Conservation (phyloP, 805 yeast species). For the Yamadazyma akitaensis region DNA sequence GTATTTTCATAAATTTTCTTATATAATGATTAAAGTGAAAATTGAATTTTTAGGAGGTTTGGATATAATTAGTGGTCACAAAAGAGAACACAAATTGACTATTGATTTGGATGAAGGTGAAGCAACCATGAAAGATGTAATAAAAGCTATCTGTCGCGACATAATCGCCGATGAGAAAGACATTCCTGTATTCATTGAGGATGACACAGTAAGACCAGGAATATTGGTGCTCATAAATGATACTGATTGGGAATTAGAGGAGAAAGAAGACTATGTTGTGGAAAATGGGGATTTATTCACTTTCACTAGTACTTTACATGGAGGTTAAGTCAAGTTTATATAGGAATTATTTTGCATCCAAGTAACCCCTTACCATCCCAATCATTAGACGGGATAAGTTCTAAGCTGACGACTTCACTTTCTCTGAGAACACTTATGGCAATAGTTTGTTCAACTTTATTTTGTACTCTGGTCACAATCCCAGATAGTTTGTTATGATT, state of each 20-base stretch:
- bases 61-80: conserved; percentile 68
- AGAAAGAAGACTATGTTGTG: conserved; percentile 75
- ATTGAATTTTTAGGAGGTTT: conserved; percentile 69
- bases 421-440: conserved; percentile 32
- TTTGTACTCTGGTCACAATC: conserved; percentile 43
- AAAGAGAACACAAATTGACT: conserved; percentile 50
- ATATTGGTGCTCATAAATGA: conserved; percentile 88
- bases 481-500: conserved; percentile 51
- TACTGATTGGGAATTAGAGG: conserved; percentile 96
- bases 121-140: conserved; percentile 48
- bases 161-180: conserved; percentile 62
- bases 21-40: conserved; percentile 28
- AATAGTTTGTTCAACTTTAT: conserved; percentile 28
- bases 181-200: conserved; percentile 73
- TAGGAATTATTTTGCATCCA: conserved; percentile 58
- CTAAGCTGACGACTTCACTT: conserved; percentile 14
- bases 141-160: conserved; percentile 50
- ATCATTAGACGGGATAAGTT: conserved; percentile 42
- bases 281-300: conserved; percentile 75
- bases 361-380: conserved; percentile 72
- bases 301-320: conserved; percentile 92
- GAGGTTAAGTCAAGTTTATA: conserved; percentile 56
- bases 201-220: conserved; percentile 84
- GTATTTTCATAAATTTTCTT: neutral
- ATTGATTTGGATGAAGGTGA: conserved; percentile 42